Evolutionary conservation across 192 early-diverging fungal genomes (phyloP).

Genomic region (Rhizoclosmatium globosum): DNA sequence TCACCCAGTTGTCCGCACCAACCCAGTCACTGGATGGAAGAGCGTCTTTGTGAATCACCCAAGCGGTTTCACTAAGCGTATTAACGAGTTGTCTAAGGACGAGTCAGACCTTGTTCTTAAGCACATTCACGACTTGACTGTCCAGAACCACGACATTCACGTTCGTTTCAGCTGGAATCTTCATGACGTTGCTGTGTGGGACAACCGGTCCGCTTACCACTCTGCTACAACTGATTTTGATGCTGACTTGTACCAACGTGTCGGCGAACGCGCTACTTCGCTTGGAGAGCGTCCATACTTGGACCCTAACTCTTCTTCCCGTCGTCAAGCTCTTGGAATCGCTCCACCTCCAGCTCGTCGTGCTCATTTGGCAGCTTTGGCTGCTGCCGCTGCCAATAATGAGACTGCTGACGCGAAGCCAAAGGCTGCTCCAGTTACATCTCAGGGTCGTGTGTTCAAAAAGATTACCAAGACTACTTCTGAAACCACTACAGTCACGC

Average conservation of each 20-base stretch:
- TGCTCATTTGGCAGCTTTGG: neutral
- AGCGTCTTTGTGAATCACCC: constrained; percentile 37
- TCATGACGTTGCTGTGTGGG: constrained; percentile 54
- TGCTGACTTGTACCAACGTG: constrained; percentile 23
- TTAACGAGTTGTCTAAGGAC: constrained; percentile 31
- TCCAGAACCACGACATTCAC: constrained; percentile 50
- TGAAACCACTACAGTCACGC: too few relatives aligned
- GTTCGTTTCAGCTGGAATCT: constrained; percentile 51
- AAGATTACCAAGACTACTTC: too few relatives aligned
- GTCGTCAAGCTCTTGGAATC: constrained; percentile 18
- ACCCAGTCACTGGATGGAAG: constrained; percentile 63
- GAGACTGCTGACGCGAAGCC: too few relatives aligned
- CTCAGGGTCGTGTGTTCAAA: too few relatives aligned
- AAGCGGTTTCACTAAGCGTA: constrained; percentile 38
- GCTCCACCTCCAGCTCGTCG: neutral
- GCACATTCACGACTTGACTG: constrained; percentile 37
- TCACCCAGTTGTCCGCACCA: constrained; percentile 57
- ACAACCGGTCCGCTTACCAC: constrained; percentile 51
- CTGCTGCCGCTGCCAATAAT: neutral
- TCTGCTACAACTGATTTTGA: constrained; percentile 49
- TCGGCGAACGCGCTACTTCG: constrained; percentile 44
- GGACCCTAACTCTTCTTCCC: constrained; percentile 12
- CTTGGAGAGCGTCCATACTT: constrained; percentile 51
- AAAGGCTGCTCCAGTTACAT: too few relatives aligned
- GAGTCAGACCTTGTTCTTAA: constrained; percentile 48